Evolutionary conservation across 768 basidiomycete genomes (phyloP).

Genomic region (Mycena rosella): DNA sequence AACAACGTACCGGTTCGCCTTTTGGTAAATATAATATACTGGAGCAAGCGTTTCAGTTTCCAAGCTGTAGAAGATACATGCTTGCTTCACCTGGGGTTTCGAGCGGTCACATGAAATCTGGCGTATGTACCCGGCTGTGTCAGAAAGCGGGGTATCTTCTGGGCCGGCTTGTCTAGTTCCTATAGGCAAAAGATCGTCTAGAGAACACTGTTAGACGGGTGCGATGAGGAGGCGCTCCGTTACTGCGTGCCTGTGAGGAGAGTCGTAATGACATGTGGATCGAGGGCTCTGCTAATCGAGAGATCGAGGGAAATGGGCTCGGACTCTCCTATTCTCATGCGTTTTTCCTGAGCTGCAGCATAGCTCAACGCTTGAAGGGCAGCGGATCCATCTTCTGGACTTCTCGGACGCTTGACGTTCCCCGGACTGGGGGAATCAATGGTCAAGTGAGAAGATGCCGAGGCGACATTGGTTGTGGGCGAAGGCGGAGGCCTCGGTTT

Average conservation of each 20-base stretch:
- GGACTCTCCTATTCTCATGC: slow-evolving; percentile 28
- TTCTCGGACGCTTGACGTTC: slow-evolving; percentile 33
- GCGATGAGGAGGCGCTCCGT: neutral
- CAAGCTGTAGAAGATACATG: neutral
- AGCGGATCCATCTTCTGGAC: slow-evolving; percentile 36
- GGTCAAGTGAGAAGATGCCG: slow-evolving; percentile 21
- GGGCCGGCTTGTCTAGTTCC: slow-evolving; percentile 34
- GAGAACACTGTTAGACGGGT: neutral
- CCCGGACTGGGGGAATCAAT: slow-evolving; percentile 9
- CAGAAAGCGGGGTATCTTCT: slow-evolving; percentile 33
- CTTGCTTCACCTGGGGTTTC: slow-evolving; percentile 33
- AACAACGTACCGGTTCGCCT: slow-evolving; percentile 20
- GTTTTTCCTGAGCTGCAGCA: slow-evolving; percentile 36
- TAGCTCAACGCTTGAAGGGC: slow-evolving; percentile 37
- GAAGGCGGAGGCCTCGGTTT: slow-evolving; percentile 27
- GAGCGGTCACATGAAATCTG: slow-evolving; percentile 38
- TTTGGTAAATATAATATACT: slow-evolving; percentile 41
- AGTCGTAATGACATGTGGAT: slow-evolving; percentile 34
- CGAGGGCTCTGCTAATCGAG: slow-evolving; percentile 28
- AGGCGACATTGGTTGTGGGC: slow-evolving; percentile 12
- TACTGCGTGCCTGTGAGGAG: slow-evolving; percentile 30
- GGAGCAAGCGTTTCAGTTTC: neutral
- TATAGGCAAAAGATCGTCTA: slow-evolving; percentile 30
- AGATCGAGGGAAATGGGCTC: slow-evolving; percentile 35
- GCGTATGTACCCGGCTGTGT: slow-evolving; percentile 32